phyloP scores from a whole-genome alignment of 768 basidiomycete species.

The Xerocomus brunneocitrinus region DNA sequence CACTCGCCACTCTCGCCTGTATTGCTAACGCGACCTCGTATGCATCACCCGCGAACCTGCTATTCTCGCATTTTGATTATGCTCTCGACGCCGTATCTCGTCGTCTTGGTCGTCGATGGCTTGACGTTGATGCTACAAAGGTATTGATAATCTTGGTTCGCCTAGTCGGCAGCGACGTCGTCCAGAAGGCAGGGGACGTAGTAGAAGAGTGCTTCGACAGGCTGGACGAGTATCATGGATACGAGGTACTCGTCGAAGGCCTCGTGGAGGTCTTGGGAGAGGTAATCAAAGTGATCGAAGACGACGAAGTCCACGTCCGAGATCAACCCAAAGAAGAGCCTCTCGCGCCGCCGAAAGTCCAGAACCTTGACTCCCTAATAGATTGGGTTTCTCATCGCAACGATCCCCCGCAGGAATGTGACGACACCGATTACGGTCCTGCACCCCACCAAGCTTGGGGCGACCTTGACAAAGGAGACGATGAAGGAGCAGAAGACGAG shows the following conservation, averaged over 20 bases:
- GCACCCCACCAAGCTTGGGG: constrained; percentile 61
- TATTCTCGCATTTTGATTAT: constrained; percentile 96
- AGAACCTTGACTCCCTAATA: constrained; percentile 49
- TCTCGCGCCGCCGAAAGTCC: constrained; percentile 21
- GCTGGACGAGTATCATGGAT: constrained; percentile 93
- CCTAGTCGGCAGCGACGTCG: constrained; percentile 81
- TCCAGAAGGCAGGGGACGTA: constrained; percentile 86
- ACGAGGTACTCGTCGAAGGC: constrained; percentile 79
- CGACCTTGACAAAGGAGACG: constrained; percentile 23
- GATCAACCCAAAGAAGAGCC: constrained; percentile 18
- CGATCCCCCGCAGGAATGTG: constrained; percentile 31
- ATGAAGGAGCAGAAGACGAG: constrained; percentile 21
- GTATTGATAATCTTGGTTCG: constrained; percentile 83
- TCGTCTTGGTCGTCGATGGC: constrained; percentile 70
- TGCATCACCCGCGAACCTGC: constrained; percentile 82
- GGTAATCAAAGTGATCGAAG: constrained; percentile 73
- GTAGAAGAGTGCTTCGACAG: constrained; percentile 98
- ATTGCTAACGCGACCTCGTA: constrained; percentile 76
- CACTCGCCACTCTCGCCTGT: constrained; percentile 63
- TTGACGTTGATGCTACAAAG: constrained; percentile 85
- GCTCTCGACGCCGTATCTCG: constrained; percentile 88
- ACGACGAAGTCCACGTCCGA: constrained; percentile 38
- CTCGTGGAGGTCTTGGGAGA: constrained; percentile 84
- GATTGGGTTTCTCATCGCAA: constrained; percentile 59
- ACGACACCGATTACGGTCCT: constrained; percentile 51